Evolutionary conservation across 2,329 filamentous ascomycete species (phyloP), one percentile per base, ranked within the genome.

Genomic region (Fusarium duplospermum): DNA sequence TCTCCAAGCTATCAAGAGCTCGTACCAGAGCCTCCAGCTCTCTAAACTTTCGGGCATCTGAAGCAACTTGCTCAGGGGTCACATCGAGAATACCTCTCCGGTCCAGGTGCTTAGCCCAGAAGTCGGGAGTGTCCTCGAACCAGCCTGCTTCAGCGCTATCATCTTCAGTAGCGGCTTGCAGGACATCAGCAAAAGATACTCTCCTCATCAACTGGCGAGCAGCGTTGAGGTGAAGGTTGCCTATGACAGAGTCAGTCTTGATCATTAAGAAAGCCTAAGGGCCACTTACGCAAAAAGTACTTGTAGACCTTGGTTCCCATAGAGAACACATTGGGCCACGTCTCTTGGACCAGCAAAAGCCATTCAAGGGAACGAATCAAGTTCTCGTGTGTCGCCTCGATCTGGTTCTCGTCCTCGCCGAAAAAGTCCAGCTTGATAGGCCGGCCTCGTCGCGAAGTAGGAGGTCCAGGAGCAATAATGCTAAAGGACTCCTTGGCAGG

Each of bases 321-420:
- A 20, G 86, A 83, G 77, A 96, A 94, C 24, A 94, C 91, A 67
- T 92, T 87, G 18, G 88, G 86, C 92, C 93, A 95, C 64, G 93
- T 88, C 14, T 89, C 92, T 59, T 93, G 90, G 10, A 96, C 89
- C 65, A 94, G 88, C 67, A 94, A 85, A 80, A 96, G 92, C 95
- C 96, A 98, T 79, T 97, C 93, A 68, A 98, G 84, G 40, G 93
- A 91, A 66, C 93, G 89, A 54, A 98, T 94, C 61, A 98, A 87
- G 36, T 88, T 82, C 76, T 92, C 90, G 71, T 96, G 92, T 68
- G 93, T 89, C 50, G 87, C 83, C 9, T 90, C 87, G 11, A 91
- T 84, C 11, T 77, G 78, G 64, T 85, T 86, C 10, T 85, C 84
- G 83, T 90, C 86, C 2, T 90, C 89, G 5, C 92, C 91, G 62